phyloP scores from a whole-genome alignment of 2,329 filamentous ascomycete genomes.

The Xylaria sp. region DNA sequence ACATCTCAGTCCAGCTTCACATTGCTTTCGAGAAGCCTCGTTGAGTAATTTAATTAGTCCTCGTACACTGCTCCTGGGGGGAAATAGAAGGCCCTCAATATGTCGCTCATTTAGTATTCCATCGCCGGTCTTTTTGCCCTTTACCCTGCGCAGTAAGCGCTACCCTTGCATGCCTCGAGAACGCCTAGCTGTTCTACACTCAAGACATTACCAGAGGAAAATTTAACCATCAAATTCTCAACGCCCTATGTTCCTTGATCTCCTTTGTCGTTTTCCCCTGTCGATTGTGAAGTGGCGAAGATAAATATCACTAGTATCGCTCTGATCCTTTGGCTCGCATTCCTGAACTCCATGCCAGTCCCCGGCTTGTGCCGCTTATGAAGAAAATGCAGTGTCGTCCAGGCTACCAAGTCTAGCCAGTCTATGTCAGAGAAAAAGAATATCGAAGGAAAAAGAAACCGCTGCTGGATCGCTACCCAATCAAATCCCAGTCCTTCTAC shows the following conservation, averaged over 20 bases:
- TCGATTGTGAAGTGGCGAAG: constrained; percentile 19
- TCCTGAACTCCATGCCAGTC: constrained; percentile 38
- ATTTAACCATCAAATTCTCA: constrained; percentile 18
- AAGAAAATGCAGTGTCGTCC: constrained; percentile 40
- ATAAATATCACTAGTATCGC: constrained; percentile 28
- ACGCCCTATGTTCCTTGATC: constrained; percentile 19
- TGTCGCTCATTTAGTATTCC: constrained; percentile 13
- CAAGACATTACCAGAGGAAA: constrained; percentile 25
- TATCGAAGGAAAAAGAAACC: constrained; percentile 26
- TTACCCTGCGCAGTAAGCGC: constrained; percentile 19
- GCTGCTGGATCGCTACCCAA: constrained; percentile 28
- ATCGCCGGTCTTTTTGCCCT: constrained; percentile 13
- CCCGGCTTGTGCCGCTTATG: constrained; percentile 33
- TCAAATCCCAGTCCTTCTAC: constrained; percentile 17
- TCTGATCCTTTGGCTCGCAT: constrained; percentile 27
- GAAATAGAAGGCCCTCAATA: constrained; percentile 22
- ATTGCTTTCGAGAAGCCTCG: neutral
- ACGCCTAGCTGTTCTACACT: constrained; percentile 34
- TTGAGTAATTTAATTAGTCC: constrained; percentile 14
- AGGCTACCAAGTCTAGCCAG: constrained; percentile 42
- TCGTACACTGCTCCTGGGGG: constrained; percentile 1
- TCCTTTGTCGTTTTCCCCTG: constrained; percentile 22
- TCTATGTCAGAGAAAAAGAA: constrained; percentile 39
- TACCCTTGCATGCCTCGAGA: constrained; percentile 27
- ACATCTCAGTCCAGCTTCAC: neutral